phyloP scores from a whole-genome alignment of 2,329 filamentous ascomycete species.

The Diaporthe citrichinensis region DNA sequence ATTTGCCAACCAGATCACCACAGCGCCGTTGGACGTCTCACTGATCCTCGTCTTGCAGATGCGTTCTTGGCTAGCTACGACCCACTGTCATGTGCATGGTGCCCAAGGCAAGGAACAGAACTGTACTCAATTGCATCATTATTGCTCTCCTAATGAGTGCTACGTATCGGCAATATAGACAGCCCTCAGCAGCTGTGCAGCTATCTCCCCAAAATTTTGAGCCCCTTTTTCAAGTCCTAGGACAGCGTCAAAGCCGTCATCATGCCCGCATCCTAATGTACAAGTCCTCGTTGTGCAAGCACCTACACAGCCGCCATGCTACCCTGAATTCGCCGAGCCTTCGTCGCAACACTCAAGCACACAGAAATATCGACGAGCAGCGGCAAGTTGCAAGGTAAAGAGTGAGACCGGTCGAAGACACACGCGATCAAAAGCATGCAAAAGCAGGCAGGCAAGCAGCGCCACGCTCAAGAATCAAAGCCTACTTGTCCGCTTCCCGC shows the following conservation, averaged over 20 bases:
- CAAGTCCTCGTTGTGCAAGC: not conserved
- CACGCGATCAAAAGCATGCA: not conserved
- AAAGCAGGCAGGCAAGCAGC: not conserved
- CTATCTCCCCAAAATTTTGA: not conserved
- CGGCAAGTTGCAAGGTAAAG: not conserved
- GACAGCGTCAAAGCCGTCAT: not conserved
- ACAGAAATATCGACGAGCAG: not conserved
- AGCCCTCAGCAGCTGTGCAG: not conserved
- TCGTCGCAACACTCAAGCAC: not conserved
- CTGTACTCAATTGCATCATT: not conserved
- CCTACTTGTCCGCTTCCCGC: constrained; percentile 30
- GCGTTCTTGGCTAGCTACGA: not conserved
- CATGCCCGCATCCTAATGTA: constrained; percentile 13
- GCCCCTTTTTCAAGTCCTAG: not conserved
- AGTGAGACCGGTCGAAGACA: not conserved
- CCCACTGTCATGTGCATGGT: no score
- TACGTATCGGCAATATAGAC: not conserved
- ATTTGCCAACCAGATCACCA: no score
- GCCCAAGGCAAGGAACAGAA: no score
- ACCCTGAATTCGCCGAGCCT: not conserved
- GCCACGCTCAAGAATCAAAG: constrained; percentile 18
- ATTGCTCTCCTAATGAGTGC: not conserved
- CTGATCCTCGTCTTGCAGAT: not conserved
- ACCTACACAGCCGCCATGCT: not conserved
- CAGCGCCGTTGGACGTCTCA: not conserved